These are phyloP conservation scores for Polygonum aviculare DNA, from an alignment of 148 eudicot species.

Conservation along the genomic window DNA sequence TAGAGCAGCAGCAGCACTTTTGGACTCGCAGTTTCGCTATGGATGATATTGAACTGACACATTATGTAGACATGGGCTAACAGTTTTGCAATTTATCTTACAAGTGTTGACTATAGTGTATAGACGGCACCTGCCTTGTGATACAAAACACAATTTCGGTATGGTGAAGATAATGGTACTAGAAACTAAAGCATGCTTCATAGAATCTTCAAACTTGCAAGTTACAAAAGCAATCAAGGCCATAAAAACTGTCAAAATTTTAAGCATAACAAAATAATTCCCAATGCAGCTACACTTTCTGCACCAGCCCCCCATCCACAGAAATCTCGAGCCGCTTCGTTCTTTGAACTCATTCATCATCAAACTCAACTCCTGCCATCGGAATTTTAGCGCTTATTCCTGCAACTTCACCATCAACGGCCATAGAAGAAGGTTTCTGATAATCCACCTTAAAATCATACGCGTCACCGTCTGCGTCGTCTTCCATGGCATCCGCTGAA, in stretches of 20 bases:
- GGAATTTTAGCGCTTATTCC: constrained; percentile 52
- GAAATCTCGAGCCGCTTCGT: not conserved
- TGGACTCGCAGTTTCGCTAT: too few relatives aligned
- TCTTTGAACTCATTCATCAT: constrained; percentile 21
- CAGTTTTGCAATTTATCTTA: too few relatives aligned
- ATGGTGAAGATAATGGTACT: not conserved
- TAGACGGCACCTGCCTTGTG: too few relatives aligned
- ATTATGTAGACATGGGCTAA: too few relatives aligned
- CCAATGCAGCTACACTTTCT: not conserved
- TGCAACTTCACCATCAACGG: constrained; percentile 30
- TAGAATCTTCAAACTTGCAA: not conserved
- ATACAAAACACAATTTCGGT: too few relatives aligned
- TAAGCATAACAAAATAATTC: not conserved
- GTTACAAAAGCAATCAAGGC: not conserved
- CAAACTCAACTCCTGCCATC: constrained; percentile 30
- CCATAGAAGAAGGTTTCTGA: constrained; percentile 40
- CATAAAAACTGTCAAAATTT: not conserved
- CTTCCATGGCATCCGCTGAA: constrained; percentile 42
- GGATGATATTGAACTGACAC: too few relatives aligned
- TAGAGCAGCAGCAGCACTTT: too few relatives aligned
- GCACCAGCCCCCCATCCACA: not conserved
- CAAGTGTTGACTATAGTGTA: too few relatives aligned
- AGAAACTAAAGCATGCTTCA: not conserved
- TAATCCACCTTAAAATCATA: constrained; percentile 87
- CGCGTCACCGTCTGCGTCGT: constrained; percentile 33